These are phyloP conservation scores for Didymella segeticola DNA, from an alignment of 2,329 filamentous ascomycete genomes.

Conservation along the genomic window DNA sequence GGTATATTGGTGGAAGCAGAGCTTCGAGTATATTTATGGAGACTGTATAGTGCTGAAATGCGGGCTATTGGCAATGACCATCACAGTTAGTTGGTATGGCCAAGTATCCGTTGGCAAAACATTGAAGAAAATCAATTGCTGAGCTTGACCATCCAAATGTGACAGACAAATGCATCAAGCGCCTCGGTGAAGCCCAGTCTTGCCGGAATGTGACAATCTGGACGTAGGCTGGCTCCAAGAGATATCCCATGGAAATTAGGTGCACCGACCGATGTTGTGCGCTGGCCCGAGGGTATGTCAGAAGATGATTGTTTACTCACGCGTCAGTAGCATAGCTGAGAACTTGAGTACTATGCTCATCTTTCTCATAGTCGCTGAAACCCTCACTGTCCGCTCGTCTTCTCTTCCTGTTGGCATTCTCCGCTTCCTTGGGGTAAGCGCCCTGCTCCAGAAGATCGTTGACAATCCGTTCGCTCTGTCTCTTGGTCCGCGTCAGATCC, in stretches of 20 bases:
- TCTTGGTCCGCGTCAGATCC: slow-evolving; percentile 29
- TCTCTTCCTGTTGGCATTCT: slow-evolving; percentile 35
- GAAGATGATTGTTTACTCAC: slow-evolving; percentile 32
- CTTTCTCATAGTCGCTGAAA: slow-evolving; percentile 31
- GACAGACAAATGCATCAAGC: background rate
- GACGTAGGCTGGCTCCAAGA: background rate
- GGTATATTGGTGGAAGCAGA: background rate
- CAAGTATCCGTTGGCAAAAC: slow-evolving; percentile 1
- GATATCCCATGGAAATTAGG: background rate
- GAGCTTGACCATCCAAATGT: background rate
- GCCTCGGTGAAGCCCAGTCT: background rate
- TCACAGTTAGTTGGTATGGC: background rate
- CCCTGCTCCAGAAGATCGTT: slow-evolving; percentile 39
- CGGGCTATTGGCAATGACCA: background rate
- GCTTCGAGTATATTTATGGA: background rate
- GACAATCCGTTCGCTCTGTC: slow-evolving; percentile 38
- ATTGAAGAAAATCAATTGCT: background rate
- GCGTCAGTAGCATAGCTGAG: slow-evolving; percentile 31
- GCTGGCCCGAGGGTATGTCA: too few relatives aligned
- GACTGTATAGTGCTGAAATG: background rate
- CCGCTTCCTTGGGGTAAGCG: slow-evolving; percentile 45
- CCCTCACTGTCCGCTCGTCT: slow-evolving; percentile 36
- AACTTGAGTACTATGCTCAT: slow-evolving; percentile 16
- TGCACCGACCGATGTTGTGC: background rate
- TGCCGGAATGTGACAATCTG: background rate